phyloP scores from a whole-genome alignment of 2,329 filamentous ascomycete genomes.

The Apiospora hydei region DNA sequence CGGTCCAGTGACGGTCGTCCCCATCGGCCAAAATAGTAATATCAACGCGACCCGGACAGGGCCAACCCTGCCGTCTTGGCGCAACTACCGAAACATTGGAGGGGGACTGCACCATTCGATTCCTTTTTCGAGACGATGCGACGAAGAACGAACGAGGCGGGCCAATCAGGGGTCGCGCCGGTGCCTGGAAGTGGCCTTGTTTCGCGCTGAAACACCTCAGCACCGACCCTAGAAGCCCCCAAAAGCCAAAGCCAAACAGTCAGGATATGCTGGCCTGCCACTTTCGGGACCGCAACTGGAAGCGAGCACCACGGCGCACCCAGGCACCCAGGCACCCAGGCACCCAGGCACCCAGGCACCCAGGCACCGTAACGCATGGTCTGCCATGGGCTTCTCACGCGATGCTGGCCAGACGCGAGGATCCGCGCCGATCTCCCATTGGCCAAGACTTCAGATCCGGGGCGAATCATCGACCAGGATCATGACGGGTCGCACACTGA shows the following conservation, averaged over 20 bases:
- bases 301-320: neutral
- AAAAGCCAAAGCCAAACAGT: neutral
- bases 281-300: neutral
- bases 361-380: neutral
- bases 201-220: constrained; percentile 9
- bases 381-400: neutral
- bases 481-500: neutral
- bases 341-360: too few species aligned
- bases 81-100: constrained; percentile 4
- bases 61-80: constrained; percentile 1
- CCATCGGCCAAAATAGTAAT: neutral
- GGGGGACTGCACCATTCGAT: neutral
- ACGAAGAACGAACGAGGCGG: neutral
- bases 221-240: neutral
- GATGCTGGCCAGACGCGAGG: neutral
- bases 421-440: constrained; percentile 1
- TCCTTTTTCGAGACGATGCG: neutral
- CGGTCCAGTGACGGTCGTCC: neutral
- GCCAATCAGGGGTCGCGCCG: neutral
- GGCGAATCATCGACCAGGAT: neutral
- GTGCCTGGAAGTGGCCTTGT: constrained; percentile 4
- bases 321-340: too few species aligned
- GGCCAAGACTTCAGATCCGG: neutral
- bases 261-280: neutral
- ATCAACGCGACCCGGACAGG: neutral